These are phyloP conservation scores for Boletus bicolor DNA, from an alignment of 768 basidiomycete genomes.

Conservation along the genomic window DNA sequence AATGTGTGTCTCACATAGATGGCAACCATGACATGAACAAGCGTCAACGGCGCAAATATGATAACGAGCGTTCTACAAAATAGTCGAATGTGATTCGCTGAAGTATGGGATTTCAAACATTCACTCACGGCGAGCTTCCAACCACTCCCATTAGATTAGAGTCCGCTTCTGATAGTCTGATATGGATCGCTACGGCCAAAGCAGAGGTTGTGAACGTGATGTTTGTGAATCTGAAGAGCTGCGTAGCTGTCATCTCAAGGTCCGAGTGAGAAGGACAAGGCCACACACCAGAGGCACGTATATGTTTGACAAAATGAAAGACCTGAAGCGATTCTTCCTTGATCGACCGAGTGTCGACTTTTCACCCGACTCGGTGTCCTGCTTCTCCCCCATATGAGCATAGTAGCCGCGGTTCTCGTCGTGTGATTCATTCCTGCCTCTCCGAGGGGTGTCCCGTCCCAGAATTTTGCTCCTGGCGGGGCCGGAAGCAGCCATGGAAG, in stretches of 20 bases:
- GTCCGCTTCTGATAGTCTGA: slow-evolving; percentile 55
- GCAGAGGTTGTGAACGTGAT: slow-evolving; percentile 78
- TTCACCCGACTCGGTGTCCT: slow-evolving; percentile 30
- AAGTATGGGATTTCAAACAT: not conserved
- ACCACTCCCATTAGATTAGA: slow-evolving; percentile 62
- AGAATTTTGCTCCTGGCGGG: slow-evolving; percentile 55
- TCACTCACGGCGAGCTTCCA: slow-evolving; percentile 75
- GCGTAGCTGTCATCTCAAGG: slow-evolving; percentile 11
- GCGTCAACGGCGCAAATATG: slow-evolving; percentile 79
- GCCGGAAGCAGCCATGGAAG: slow-evolving; percentile 41
- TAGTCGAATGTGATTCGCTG: not conserved
- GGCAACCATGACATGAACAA: slow-evolving; percentile 81
- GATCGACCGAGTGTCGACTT: slow-evolving; percentile 29
- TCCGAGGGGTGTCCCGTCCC: slow-evolving; percentile 68
- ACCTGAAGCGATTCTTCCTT: slow-evolving; percentile 49
- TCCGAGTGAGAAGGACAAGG: not conserved
- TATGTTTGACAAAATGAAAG: slow-evolving; percentile 68
- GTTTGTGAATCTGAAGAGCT: slow-evolving; percentile 86
- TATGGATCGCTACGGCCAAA: slow-evolving; percentile 74
- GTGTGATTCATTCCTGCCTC: slow-evolving; percentile 11
- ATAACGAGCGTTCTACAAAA: slow-evolving; percentile 67
- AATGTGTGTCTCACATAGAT: slow-evolving; percentile 62
- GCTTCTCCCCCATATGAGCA: slow-evolving; percentile 15
- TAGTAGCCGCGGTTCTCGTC: slow-evolving; percentile 15
- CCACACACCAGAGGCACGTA: slow-evolving; percentile 73